A percentile compares a stretch with the other conserved stretches of the same genome.
Conservation (phyloP, 495 filamentous ascomycete species). For the Clohesyomyces aquaticus region DNA sequence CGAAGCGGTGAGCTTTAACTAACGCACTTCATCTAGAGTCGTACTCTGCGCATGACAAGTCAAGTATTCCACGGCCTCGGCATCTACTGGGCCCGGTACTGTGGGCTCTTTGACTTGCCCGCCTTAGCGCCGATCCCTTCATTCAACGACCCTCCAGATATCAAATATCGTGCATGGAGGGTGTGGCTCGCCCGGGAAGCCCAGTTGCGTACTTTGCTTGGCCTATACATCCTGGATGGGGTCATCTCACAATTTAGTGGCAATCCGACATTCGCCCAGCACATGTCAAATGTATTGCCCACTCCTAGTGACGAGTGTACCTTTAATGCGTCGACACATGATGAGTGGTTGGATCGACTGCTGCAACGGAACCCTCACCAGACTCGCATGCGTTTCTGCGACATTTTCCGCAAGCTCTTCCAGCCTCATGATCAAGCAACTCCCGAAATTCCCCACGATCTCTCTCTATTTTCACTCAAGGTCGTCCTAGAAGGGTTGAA, state of each 20-base stretch:
- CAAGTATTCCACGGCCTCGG: conserved; percentile 12
- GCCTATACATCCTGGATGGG: conserved; percentile 16
- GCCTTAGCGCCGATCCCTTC: conserved; percentile 3
- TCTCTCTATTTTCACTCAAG: conserved; percentile 10
- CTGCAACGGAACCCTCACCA: conserved; percentile 2
- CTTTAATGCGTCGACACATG: conserved; percentile 6
- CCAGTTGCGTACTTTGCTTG: conserved; percentile 9
- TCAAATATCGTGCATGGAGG: conserved; percentile 14
- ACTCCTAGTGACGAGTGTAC: conserved; percentile 15
- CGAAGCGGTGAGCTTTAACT: neutral
- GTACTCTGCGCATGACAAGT: conserved; percentile 9
- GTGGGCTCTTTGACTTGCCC: conserved; percentile 10
- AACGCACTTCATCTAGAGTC: neutral
- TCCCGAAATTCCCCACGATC: neutral
- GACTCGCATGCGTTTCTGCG: conserved; percentile 15
- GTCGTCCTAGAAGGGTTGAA: conserved; percentile 14
- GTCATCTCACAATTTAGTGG: conserved; percentile 17
- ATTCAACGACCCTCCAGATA: conserved; percentile 2
- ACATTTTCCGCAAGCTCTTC: conserved; percentile 19
- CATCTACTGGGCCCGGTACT: conserved; percentile 12
- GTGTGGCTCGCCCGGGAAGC: conserved; percentile 7
- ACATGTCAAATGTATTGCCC: conserved; percentile 13
- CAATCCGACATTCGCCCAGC: conserved; percentile 18
- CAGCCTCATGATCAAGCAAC: conserved; percentile 9
- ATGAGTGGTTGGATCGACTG: conserved; percentile 5